phyloP scores from a whole-genome alignment of 495 filamentous ascomycete genomes.

The Antarctomyces pellizariae region DNA sequence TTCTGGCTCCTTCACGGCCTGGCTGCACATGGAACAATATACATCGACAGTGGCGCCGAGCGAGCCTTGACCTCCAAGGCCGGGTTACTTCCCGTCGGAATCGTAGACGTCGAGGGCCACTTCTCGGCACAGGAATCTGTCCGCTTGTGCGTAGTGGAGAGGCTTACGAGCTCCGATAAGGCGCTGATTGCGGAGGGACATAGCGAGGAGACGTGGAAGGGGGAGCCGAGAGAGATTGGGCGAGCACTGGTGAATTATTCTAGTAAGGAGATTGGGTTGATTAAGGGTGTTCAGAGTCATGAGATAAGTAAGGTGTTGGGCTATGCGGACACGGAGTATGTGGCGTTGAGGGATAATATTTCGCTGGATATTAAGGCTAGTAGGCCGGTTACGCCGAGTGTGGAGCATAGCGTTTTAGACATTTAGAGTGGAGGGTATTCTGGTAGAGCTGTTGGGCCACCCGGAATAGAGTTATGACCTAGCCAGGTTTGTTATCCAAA shows the following conservation, averaged over 20 bases:
- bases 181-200: constrained; percentile 2
- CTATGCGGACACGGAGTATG: constrained; percentile 87
- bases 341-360: constrained; percentile 73
- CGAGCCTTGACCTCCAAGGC: constrained; percentile 57
- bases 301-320: constrained; percentile 61
- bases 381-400: constrained; percentile 19
- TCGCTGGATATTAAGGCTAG: constrained; percentile 34
- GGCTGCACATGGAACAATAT: constrained; percentile 74
- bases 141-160: constrained; percentile 50
- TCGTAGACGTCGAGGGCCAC: constrained; percentile 67
- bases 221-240: constrained; percentile 53
- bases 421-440: too few species aligned
- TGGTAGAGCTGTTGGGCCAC: too few species aligned
- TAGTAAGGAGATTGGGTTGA: constrained; percentile 54
- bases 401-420: too few species aligned
- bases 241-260: constrained; percentile 86
- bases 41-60: constrained; percentile 76
- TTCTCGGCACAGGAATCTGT: constrained; percentile 90
- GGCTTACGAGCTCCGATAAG: constrained; percentile 1
- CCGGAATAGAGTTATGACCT: too few species aligned
- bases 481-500: too few species aligned
- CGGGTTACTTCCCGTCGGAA: constrained; percentile 72
- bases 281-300: constrained; percentile 62
- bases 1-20: constrained; percentile 96
- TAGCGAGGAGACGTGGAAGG: constrained; percentile 19